A percentile compares a stretch with the other conserved stretches of the same genome.
These are phyloP conservation scores for Schizonepeta tenuifolia DNA, from an alignment of 257 asterid species.

Conservation along the genomic window DNA sequence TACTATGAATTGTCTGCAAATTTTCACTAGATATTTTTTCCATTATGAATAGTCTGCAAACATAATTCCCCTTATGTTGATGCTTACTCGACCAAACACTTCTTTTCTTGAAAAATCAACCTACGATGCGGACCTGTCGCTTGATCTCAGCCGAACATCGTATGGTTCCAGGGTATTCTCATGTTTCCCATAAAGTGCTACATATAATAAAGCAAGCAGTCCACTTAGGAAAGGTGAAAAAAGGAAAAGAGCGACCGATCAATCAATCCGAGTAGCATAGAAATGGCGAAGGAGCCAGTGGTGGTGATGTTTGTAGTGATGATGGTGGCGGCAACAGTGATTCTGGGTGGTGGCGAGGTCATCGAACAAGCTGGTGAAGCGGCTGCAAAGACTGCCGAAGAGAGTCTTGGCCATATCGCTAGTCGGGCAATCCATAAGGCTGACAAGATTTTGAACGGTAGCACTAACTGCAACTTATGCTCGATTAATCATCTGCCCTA, in stretches of 20 bases:
- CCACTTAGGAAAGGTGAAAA: neutral
- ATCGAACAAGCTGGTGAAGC: slow-evolving; percentile 11
- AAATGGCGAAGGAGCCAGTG: slow-evolving; percentile 3
- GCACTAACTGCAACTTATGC: neutral
- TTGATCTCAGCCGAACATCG: neutral
- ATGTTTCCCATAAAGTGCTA: neutral
- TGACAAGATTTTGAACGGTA: slow-evolving; percentile 2
- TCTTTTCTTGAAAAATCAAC: neutral
- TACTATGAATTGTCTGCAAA: neutral
- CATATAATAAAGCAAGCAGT: neutral
- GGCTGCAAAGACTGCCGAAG: slow-evolving; percentile 15
- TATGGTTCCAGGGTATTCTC: neutral
- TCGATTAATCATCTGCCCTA: neutral
- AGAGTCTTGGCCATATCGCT: neutral
- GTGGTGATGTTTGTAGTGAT: neutral
- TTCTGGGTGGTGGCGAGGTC: neutral
- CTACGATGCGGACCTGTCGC: neutral
- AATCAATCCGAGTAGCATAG: neutral
- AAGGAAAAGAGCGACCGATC: too few species aligned
- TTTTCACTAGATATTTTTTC: neutral
- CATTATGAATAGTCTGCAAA: too few species aligned
- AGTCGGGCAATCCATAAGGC: slow-evolving; percentile 10
- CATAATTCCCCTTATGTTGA: too few species aligned
- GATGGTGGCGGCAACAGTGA: neutral
- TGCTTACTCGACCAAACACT: neutral